Evolutionary conservation across 305 asterid species (phyloP).

Genomic region (Fraxinus ornus): DNA sequence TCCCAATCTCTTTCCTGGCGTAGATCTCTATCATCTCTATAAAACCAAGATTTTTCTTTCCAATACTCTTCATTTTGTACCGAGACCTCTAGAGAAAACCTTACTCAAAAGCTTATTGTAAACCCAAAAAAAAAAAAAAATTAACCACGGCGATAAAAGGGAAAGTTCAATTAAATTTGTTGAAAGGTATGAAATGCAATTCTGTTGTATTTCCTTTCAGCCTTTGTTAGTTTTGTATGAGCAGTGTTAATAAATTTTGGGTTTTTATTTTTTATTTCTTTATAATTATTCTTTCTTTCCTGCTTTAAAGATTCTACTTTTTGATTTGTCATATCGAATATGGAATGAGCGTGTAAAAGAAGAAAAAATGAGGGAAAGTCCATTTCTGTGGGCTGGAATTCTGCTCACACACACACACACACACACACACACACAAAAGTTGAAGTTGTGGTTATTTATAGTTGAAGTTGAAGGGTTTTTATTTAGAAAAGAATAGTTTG

Average conservation of each 20-base stretch:
- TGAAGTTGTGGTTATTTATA: no score
- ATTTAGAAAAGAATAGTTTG: neutral
- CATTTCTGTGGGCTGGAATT: neutral
- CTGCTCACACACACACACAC: no score
- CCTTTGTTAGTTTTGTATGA: neutral
- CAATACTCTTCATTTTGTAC: neutral
- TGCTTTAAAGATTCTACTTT: neutral
- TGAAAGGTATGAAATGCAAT: constrained; percentile 33
- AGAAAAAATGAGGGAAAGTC: neutral
- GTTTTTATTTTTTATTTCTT: constrained; percentile 15
- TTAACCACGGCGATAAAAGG: constrained; percentile 4
- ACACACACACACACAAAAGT: no score
- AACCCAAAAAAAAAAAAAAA: neutral
- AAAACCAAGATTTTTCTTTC: no score
- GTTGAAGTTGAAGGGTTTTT: no score
- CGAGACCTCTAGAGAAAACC: neutral
- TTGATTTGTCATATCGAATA: neutral
- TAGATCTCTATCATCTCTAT: no score
- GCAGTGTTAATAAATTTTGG: neutral
- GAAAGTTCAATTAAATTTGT: constrained; percentile 14
- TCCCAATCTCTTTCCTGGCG: no score
- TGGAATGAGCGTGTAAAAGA: neutral
- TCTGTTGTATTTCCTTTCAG: neutral
- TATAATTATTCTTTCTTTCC: neutral
- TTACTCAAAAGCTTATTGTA: neutral